phyloP scores from a whole-genome alignment of 2,329 filamentous ascomycete species.

The Arthroderma sp. region DNA sequence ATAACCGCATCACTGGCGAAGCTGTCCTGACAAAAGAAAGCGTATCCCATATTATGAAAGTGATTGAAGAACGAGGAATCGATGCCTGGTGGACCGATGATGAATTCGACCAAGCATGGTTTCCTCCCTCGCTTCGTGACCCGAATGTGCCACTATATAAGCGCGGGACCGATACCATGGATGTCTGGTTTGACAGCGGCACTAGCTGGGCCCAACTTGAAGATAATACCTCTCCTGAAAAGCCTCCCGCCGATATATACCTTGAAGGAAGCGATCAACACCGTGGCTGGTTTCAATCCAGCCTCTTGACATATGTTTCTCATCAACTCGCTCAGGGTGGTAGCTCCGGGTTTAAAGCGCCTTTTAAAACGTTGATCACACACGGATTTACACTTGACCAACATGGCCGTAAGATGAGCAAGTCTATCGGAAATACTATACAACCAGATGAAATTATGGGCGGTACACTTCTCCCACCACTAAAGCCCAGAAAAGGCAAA shows the following conservation, averaged over 20 bases:
- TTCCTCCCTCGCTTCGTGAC: slow-evolving; percentile 49
- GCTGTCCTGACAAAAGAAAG: slow-evolving; percentile 69
- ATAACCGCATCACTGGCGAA: slow-evolving; percentile 54
- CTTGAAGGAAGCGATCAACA: slow-evolving; percentile 94
- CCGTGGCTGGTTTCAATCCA: slow-evolving; percentile 97
- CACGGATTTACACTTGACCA: slow-evolving; percentile 90
- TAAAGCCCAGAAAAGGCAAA: slow-evolving; percentile 51
- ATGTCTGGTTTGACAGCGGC: slow-evolving; percentile 98
- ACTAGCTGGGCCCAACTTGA: slow-evolving; percentile 66
- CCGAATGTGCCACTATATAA: slow-evolving; percentile 42
- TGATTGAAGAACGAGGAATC: slow-evolving; percentile 66
- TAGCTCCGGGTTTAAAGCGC: slow-evolving; percentile 40
- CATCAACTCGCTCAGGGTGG: slow-evolving; percentile 31
- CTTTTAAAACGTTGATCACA: slow-evolving; percentile 82
- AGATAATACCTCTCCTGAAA: slow-evolving; percentile 21
- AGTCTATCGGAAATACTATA: slow-evolving; percentile 84
- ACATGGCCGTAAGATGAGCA: slow-evolving; percentile 95
- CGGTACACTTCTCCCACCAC: slow-evolving; percentile 60
- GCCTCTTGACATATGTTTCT: slow-evolving; percentile 74
- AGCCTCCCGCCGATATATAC: slow-evolving; percentile 61
- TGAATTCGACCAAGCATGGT: slow-evolving; percentile 63
- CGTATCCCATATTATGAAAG: slow-evolving; percentile 70
- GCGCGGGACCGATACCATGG: slow-evolving; percentile 90
- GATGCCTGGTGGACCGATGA: slow-evolving; percentile 91
- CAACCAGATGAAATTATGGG: slow-evolving; percentile 73